Percentiles rank a stretch among this genome's conserved stretches.
Evolutionary conservation across 768 basidiomycete species (phyloP).

Genomic region (Russula compacta): DNA sequence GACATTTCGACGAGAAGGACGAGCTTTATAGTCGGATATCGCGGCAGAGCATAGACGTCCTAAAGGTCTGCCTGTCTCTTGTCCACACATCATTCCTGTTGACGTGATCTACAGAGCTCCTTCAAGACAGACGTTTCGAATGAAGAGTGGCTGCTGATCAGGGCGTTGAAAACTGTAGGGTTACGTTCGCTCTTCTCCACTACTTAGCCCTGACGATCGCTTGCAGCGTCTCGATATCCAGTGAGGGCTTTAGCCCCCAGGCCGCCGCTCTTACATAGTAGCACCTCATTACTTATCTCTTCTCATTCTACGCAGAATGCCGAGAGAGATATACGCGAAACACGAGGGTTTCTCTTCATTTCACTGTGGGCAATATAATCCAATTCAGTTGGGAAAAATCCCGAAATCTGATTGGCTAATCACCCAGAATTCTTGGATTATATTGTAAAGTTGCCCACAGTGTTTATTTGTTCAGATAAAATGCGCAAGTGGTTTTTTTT

Average conservation of each 20-base stretch:
- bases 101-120: conserved; percentile 41
- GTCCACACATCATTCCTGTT: conserved; percentile 1
- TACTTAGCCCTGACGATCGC: not conserved
- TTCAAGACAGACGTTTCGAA: conserved; percentile 85
- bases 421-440: too few species aligned
- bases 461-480: too few species aligned
- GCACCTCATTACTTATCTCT: not conserved
- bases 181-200: not conserved
- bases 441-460: too few species aligned
- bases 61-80: conserved; percentile 54
- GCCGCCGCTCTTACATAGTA: not conserved
- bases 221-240: conserved; percentile 33
- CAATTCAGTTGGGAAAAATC: too few species aligned
- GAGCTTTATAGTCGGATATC: conserved; percentile 87
- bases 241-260: conserved; percentile 14
- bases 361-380: too few species aligned
- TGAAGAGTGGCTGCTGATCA: conserved; percentile 92
- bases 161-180: conserved; percentile 69
- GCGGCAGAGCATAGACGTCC: conserved; percentile 87
- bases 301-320: not conserved
- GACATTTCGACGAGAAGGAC: conserved; percentile 95
- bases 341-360: too few species aligned
- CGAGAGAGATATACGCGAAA: too few species aligned
- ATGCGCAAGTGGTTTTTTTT: too few species aligned
- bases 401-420: too few species aligned